These are phyloP conservation scores for Entamoeba nuttalli DNA, from an alignment of 208 protist genomes.

Conservation along the genomic window DNA sequence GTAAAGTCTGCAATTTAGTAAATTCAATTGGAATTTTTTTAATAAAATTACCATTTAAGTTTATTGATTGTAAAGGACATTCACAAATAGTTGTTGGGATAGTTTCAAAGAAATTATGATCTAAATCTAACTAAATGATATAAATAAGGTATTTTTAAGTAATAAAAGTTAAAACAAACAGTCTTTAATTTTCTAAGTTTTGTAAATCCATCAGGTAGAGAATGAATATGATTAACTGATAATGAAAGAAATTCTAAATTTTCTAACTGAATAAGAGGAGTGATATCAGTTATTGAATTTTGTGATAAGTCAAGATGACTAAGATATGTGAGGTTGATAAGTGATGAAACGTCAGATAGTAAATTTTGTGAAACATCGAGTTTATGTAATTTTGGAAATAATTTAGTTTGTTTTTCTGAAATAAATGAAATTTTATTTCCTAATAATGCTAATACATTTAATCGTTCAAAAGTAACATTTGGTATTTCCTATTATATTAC, in stretches of 20 bases:
- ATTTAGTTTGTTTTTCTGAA: not conserved
- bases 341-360: not conserved
- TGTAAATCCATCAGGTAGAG: not conserved
- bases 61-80: not conserved
- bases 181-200: not conserved
- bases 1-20: not conserved
- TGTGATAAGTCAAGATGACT: not conserved
- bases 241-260: not conserved
- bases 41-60: not conserved
- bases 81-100: not conserved
- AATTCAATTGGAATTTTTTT: not conserved
- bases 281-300: not conserved
- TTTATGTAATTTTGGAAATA: not conserved
- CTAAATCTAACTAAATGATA: not conserved
- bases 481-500: not conserved
- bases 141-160: not conserved
- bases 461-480: not conserved
- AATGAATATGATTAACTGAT: not conserved
- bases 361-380: not conserved
- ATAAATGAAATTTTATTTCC: not conserved
- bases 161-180: not conserved
- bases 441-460: not conserved
- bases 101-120: not conserved
- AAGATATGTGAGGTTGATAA: not conserved
- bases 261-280: not conserved